Base-by-base conservation (phyloP, 331 rosid species). In the Malus hybrid region DNA sequence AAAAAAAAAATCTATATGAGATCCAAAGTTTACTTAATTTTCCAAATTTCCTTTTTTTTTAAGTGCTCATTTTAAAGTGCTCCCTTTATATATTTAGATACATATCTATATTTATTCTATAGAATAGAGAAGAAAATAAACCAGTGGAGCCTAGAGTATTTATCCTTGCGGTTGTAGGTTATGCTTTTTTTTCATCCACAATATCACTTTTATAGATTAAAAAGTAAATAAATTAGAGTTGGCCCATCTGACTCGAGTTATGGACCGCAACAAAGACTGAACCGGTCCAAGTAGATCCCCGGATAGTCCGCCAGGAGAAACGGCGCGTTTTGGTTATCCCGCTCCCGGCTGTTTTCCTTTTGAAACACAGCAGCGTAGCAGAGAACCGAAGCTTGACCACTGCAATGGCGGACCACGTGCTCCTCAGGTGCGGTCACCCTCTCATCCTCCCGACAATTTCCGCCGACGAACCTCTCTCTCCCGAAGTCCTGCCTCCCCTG, bases 401-500 rank as follows among this genome's bases (percentile, higher is more conserved):
- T 33, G 75, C 73, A 65, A 78, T 80, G 82, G 71, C 73, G 83
- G 90, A 80, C 55, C 71, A 33, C 33, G 72, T 24, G 78, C 33
- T 2, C 3, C 20, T 44, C 79, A 31, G 69, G 66, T 29, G 71
- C 62, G 34, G 54, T 8, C 73, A 4, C 60, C 10, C 79, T 61
- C 69, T 54, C 46, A 68, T 73, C 31, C 73, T 76, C 33, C 48
- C 75, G 12, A 36, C 62, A 20, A 73, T 34, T 48, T 18, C 46
- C 65, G 5, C 55, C 70, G 36, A 75, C 10, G 76, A 76, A 76
- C 65, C 85, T 36, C 76, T 80, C 65, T 85, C 90, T 42, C 66
- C 80, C 20, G 72, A 65, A 81, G 64, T 82, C 69, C 80, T 92
- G 75, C 79, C 85, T 76, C 83, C 83, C 54, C 70, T 92, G 55